A percentile compares a stretch with the other conserved stretches of the same genome.
phyloP scores from a whole-genome alignment of 1,284 basidiomycete genomes.

The Waitea zeae region DNA sequence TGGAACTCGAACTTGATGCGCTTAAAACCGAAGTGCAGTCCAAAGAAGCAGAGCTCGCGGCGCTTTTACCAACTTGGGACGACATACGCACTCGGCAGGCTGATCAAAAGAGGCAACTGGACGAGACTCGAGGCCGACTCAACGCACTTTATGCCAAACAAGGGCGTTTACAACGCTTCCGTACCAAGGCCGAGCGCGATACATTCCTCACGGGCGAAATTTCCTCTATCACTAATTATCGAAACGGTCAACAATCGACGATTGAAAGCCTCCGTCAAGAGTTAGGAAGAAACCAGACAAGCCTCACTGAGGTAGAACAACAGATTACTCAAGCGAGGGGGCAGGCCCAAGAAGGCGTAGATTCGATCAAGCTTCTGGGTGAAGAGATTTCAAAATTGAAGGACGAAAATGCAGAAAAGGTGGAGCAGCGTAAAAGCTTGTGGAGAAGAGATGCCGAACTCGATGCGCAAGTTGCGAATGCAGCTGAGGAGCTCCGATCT shows the following conservation, averaged over 20 bases:
- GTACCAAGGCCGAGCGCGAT: constrained; percentile 73
- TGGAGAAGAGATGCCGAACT: constrained; percentile 94
- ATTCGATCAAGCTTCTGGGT: constrained; percentile 45
- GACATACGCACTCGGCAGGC: constrained; percentile 35
- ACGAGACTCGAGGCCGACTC: constrained; percentile 54
- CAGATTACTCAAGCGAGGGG: constrained; percentile 44
- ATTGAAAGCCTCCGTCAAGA: constrained; percentile 31
- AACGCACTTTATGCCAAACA: constrained; percentile 74
- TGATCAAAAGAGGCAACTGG: constrained; percentile 54
- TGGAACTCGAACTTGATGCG: constrained; percentile 47
- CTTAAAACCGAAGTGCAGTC: constrained; percentile 43
- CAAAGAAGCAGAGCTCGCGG: constrained; percentile 45
- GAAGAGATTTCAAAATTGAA: constrained; percentile 52
- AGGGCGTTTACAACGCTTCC: constrained; percentile 73
- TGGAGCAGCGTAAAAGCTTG: constrained; percentile 76
- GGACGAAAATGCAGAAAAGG: constrained; percentile 54
- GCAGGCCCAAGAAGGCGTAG: constrained; percentile 66
- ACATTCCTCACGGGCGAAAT: constrained; percentile 63
- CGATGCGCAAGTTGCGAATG: constrained; percentile 59
- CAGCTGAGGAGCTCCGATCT: constrained; percentile 62
- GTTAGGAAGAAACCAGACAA: constrained; percentile 23
- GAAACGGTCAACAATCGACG: constrained; percentile 28
- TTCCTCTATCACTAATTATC: constrained; percentile 41
- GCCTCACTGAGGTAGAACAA: constrained; percentile 37
- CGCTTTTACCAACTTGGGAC: constrained; percentile 53